These are phyloP conservation scores for Dactylellina leptospora DNA, from an alignment of 2,329 filamentous ascomycete genomes.

Conservation along the genomic window DNA sequence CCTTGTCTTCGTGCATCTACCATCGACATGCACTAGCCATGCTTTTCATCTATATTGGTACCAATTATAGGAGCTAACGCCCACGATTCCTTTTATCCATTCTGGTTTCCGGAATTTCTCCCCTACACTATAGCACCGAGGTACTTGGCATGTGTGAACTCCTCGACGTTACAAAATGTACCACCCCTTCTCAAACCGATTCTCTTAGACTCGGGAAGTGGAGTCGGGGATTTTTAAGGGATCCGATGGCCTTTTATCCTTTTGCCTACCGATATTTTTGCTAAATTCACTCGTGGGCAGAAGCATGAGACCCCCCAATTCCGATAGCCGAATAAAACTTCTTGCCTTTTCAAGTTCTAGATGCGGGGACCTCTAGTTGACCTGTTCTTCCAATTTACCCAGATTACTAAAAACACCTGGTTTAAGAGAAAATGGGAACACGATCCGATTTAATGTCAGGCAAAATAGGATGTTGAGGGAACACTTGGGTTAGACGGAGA, in stretches of 20 bases:
- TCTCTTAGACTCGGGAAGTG: constrained; percentile 49
- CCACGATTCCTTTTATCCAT: constrained; percentile 28
- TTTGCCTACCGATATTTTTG: constrained; percentile 41
- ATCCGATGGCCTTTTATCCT: constrained; percentile 34
- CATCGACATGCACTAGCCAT: constrained; percentile 36
- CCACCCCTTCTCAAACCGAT: no score
- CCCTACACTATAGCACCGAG: constrained; percentile 20
- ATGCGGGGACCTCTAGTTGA: constrained; percentile 35
- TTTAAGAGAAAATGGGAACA: neutral
- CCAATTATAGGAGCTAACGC: constrained; percentile 37
- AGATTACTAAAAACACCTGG: no score
- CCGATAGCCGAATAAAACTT: constrained; percentile 46
- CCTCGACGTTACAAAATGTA: no score
- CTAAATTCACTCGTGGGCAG: constrained; percentile 42
- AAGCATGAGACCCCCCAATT: constrained; percentile 10
- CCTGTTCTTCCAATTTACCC: constrained; percentile 44
- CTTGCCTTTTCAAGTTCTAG: constrained; percentile 21
- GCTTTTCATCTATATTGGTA: constrained; percentile 29
- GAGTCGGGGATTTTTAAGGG: constrained; percentile 51
- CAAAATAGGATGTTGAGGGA: constrained; percentile 29
- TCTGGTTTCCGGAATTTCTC: constrained; percentile 30
- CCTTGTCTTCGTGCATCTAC: constrained; percentile 21
- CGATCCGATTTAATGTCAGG: constrained; percentile 29
- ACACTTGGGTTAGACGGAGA: constrained; percentile 3
- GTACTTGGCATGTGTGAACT: constrained; percentile 6